A percentile compares a stretch with the other conserved stretches of the same genome.
Conservation (phyloP, 2,329 filamentous ascomycete genomes). For the Talaromyces sp. region DNA sequence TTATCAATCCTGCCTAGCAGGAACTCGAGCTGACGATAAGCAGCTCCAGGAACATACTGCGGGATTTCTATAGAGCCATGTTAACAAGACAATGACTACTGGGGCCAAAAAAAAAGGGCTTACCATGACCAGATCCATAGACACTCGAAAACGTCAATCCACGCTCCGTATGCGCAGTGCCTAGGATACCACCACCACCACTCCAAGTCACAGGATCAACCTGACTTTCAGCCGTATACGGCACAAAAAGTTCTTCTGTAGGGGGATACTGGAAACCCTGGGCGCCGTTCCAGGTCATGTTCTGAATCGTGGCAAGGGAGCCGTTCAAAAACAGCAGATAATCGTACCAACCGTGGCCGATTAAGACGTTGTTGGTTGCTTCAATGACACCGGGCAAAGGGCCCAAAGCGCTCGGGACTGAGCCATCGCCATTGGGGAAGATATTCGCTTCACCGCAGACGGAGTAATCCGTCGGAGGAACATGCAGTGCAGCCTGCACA, state of each 20-base stretch:
- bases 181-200: slow-evolving; percentile 65
- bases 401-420: slow-evolving; percentile 31
- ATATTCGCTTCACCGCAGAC: slow-evolving; percentile 33
- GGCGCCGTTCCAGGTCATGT: slow-evolving; percentile 75
- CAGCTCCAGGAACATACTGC: slow-evolving; percentile 45
- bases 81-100: too few relatives aligned
- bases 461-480: slow-evolving; percentile 34
- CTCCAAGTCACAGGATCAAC: slow-evolving; percentile 49
- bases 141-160: slow-evolving; percentile 40
- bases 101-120: neutral
- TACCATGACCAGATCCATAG: slow-evolving; percentile 19
- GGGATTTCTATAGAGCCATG: neutral
- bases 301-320: slow-evolving; percentile 70
- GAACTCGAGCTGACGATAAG: slow-evolving; percentile 73
- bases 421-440: slow-evolving; percentile 51
- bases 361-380: slow-evolving; percentile 67
- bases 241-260: slow-evolving; percentile 59
- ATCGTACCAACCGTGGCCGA: slow-evolving; percentile 72
- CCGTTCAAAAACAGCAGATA: slow-evolving; percentile 68
- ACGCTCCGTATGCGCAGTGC: slow-evolving; percentile 68
- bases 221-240: slow-evolving; percentile 43
- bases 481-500: slow-evolving; percentile 67
- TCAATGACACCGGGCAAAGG: slow-evolving; percentile 67
- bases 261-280: slow-evolving; percentile 68
- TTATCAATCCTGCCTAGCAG: slow-evolving; percentile 60